Evolutionary conservation across 768 basidiomycete genomes (phyloP).

Genomic region (Kwoniella sp.): DNA sequence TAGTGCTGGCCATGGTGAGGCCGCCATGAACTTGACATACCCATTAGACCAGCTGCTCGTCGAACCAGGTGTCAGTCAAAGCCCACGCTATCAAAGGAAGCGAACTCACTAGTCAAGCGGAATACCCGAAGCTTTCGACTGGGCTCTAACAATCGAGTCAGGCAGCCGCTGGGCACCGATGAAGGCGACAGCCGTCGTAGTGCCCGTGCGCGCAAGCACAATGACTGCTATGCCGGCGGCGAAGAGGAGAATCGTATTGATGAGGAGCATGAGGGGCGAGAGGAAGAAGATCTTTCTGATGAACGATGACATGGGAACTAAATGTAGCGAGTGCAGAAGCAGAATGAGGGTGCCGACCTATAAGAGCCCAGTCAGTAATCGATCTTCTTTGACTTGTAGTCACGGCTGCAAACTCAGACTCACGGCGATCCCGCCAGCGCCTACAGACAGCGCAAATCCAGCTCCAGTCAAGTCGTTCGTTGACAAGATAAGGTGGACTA

Average conservation of each 20-base stretch:
- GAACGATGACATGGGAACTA: constrained; percentile 19
- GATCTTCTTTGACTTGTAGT: not conserved
- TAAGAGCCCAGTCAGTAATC: not conserved
- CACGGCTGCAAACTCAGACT: too few species aligned
- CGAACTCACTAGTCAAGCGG: constrained; percentile 18
- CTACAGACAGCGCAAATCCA: constrained; percentile 17
- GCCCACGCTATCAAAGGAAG: not conserved
- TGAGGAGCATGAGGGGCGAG: constrained; percentile 22
- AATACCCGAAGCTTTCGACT: constrained; percentile 6
- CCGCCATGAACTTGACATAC: constrained; percentile 22
- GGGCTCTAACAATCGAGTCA: constrained; percentile 16
- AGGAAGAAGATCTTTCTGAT: constrained; percentile 29
- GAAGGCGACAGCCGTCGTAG: constrained; percentile 15
- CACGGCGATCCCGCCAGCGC: constrained; percentile 17
- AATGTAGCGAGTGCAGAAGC: constrained; percentile 22
- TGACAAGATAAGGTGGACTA: constrained; percentile 12
- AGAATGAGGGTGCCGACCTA: constrained; percentile 30
- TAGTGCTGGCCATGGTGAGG: constrained; percentile 13
- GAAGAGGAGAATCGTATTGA: constrained; percentile 24
- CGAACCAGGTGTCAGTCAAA: too few species aligned
- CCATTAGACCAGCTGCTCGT: constrained; percentile 15
- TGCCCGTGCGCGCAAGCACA: constrained; percentile 15
- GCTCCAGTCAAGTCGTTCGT: constrained; percentile 16
- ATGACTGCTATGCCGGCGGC: constrained; percentile 27
- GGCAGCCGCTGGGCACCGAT: constrained; percentile 20